Percentiles rank a stretch among this genome's conserved stretches.
phyloP scores from a whole-genome alignment of 2,329 filamentous ascomycete genomes.

The Penicillium sp. region DNA sequence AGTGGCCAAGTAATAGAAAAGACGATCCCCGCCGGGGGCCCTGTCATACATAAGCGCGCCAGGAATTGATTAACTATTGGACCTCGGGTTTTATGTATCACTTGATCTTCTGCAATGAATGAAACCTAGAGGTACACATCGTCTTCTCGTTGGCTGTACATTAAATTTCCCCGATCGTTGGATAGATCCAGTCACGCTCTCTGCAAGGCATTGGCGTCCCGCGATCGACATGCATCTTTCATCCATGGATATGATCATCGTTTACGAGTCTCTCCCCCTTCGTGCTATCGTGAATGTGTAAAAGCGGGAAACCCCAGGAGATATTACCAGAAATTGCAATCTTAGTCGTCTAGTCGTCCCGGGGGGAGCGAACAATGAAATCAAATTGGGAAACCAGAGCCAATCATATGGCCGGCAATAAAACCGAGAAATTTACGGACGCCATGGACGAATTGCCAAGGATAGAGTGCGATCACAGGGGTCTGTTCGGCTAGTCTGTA shows the following conservation, averaged over 20 bases:
- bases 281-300: neutral
- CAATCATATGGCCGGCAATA: neutral
- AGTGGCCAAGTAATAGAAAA: neutral
- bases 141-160: neutral
- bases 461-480: neutral
- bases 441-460: neutral
- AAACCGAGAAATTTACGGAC: neutral
- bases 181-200: neutral
- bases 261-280: neutral
- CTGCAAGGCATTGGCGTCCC: neutral
- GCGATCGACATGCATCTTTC: neutral
- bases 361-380: neutral
- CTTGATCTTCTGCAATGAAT: neutral
- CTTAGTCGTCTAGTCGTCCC: no score
- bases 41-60: neutral
- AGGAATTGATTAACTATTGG: neutral
- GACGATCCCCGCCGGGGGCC: slow-evolving; percentile 6
- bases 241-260: neutral
- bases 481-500: neutral
- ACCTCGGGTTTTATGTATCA: neutral
- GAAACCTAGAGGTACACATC: neutral
- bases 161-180: neutral
- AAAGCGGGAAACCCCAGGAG: neutral
- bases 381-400: neutral
- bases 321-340: neutral